Base-by-base conservation (phyloP, 2,329 filamentous ascomycete genomes). In the Fusarium sp. region DNA sequence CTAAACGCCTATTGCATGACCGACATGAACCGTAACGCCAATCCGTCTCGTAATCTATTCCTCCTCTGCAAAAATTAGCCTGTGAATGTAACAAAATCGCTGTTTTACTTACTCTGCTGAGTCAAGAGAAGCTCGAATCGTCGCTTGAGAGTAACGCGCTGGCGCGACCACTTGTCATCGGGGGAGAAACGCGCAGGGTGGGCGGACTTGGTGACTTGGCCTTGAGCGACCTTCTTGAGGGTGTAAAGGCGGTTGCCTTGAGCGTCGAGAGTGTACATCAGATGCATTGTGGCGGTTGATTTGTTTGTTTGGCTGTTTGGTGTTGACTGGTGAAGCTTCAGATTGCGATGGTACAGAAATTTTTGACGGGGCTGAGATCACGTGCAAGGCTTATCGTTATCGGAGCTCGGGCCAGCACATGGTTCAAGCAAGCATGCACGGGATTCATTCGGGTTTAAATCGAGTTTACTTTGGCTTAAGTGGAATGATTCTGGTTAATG, bases 91-190 rank as follows among this genome's bases (percentile, higher is more conserved):
- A n/a, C 3, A 28, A 2, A 11, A 2, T 8, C 5, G 5, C 19
- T 7, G 6, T 10, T 21, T 3, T 3, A 83, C 84, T 69, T 70
- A 88, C 85, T 84, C 79, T 84, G 91, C 86, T 97, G 93, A 55
- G 92, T 96, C 80, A 97, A 84, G 67, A 98, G 89, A 69, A 98
- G 87, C 49, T 91, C 91, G 79, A 97, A 98, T 77, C 96, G 88
- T 85, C 93, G 94, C 91, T 98, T 97, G 76, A 98, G 87, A 21
- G 94, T 97, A 50, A 98, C 94, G 75, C 96, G 90, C 84, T 98
- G 95, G 79, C 94, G 92, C 77, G 94, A 97, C 88, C 97, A 98
- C 87, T 98, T 97, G 87, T 99, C 96, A 83, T 99, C 96, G 69
- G 96, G 96, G 46, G 94, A 97, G 87, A 98, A 99, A 74, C 96